phyloP scores from a whole-genome alignment of 169 alveolate species.

The Blepharisma undulans region DNA sequence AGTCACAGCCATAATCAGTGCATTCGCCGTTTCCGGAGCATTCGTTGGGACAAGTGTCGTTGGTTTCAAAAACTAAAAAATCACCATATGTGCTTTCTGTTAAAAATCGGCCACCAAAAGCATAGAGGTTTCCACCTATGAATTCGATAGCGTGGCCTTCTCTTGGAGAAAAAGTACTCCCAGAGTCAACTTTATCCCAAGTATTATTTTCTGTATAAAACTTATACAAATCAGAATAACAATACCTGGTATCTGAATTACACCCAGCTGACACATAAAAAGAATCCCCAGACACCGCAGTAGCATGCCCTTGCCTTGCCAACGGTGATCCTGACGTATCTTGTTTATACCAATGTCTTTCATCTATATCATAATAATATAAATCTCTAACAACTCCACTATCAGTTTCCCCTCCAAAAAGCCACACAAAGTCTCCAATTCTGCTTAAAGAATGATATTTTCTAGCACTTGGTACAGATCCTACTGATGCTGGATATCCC shows the following conservation, averaged over 20 bases:
- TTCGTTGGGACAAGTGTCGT: slow-evolving; percentile 40
- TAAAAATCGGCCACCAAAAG: slow-evolving; percentile 50
- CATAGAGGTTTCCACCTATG: slow-evolving; percentile 28
- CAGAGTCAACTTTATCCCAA: slow-evolving; percentile 48
- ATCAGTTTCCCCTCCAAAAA: slow-evolving; percentile 82
- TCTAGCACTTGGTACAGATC: slow-evolving; percentile 87
- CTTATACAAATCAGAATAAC: slow-evolving; percentile 1
- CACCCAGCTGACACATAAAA: slow-evolving; percentile 31
- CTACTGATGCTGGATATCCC: slow-evolving; percentile 80
- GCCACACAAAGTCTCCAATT: slow-evolving; percentile 81
- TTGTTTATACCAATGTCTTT: slow-evolving; percentile 1
- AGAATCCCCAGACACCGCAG: slow-evolving; percentile 38
- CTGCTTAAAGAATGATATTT: slow-evolving; percentile 85
- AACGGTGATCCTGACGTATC: slow-evolving; percentile 6
- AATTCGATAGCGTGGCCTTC: slow-evolving; percentile 29
- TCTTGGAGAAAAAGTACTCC: slow-evolving; percentile 18
- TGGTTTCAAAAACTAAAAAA: slow-evolving; percentile 37
- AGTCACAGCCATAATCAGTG: slow-evolving; percentile 56
- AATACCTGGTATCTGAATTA: not conserved
- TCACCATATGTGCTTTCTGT: slow-evolving; percentile 17
- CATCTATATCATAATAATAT: not conserved
- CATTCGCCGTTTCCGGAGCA: slow-evolving; percentile 42
- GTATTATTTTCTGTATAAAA: not conserved
- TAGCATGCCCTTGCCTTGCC: not conserved
- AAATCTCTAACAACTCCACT: not conserved